phyloP scores from a whole-genome alignment of 169 alveolate genomes.

The Cyclospora cayetanensis region DNA sequence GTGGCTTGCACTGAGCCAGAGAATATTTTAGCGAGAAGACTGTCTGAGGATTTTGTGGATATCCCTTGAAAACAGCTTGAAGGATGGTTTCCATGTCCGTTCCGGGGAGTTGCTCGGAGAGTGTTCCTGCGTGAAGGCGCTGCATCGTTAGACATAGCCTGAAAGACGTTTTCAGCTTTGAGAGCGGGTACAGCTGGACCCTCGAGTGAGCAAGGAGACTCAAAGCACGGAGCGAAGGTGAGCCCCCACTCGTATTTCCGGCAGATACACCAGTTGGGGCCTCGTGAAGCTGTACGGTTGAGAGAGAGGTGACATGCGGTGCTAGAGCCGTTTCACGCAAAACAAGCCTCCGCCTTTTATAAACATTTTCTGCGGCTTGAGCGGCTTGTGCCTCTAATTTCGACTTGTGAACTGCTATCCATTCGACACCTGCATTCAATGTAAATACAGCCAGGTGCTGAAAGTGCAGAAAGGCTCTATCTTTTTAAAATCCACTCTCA shows the following conservation, averaged over 20 bases:
- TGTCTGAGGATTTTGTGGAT: too few species aligned
- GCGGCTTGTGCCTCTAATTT: background rate
- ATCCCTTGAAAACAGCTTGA: too few species aligned
- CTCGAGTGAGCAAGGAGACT: background rate
- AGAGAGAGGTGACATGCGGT: background rate
- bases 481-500: too few species aligned
- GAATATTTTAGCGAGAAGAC: too few species aligned
- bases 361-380: background rate
- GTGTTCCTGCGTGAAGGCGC: background rate
- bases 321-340: background rate
- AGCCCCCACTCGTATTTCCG: background rate
- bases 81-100: constrained; percentile 28
- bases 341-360: background rate
- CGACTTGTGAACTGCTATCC: background rate
- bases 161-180: background rate
- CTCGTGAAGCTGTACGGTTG: background rate
- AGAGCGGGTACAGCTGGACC: background rate
- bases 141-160: background rate
- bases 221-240: background rate
- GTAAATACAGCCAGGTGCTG: too few species aligned
- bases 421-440: background rate
- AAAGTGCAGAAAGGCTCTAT: too few species aligned
- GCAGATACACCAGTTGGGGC: background rate
- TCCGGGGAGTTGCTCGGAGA: background rate
- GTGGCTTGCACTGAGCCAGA: too few species aligned